Evolutionary conservation across 2,329 filamentous ascomycete species (phyloP), one percentile per base, ranked within the genome.

Genomic region (Xylogone sp.): DNA sequence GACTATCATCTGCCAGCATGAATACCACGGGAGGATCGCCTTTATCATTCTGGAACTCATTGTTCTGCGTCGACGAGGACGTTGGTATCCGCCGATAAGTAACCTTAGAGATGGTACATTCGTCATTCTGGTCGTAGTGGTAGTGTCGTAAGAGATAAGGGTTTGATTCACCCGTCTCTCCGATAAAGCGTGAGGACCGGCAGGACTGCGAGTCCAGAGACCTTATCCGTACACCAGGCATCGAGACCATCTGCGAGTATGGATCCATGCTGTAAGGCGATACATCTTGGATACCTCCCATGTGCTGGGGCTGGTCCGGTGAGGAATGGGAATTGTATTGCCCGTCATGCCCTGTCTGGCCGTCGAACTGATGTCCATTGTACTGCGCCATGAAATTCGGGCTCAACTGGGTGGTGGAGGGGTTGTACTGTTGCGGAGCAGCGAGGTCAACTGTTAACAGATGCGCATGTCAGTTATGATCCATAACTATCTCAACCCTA

Each of bases 111-210:
- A 63, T 59, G 2, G 63, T 64, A 47, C 63, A 65, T 45, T 66
- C 63, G 43, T 66, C 63, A 39, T 65, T 64, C 21, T 59, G 58
- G 50, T 65, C 56, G 49, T 65, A 66, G 43, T 48, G 53, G 50
- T 65, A 65, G 24, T 61, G 59, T 19, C 59, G 58, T 8, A 66
- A 53, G 5, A 66, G 49, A 45, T 66, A 66, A 31, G 64, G 64
- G 52, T 63, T 65, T 19, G 61, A 63, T 49, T 66, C 64, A 42
- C 64, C 64, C 5, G 63, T 65, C 47, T 66, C 63, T n/a, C 64
- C 64, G 46, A 66, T 60, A 44, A 65, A 58, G 13, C 63, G 52
- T n/a, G 62, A 60, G 29, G 57, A 64, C 21, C 55, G 59, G 4
- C 56, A 59, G 18, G 52, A 22, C 21, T 60, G 60, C 3, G 61